Evolutionary conservation across 164 flowering plant genomes (phyloP).

Genomic region (Platanus orientalis): DNA sequence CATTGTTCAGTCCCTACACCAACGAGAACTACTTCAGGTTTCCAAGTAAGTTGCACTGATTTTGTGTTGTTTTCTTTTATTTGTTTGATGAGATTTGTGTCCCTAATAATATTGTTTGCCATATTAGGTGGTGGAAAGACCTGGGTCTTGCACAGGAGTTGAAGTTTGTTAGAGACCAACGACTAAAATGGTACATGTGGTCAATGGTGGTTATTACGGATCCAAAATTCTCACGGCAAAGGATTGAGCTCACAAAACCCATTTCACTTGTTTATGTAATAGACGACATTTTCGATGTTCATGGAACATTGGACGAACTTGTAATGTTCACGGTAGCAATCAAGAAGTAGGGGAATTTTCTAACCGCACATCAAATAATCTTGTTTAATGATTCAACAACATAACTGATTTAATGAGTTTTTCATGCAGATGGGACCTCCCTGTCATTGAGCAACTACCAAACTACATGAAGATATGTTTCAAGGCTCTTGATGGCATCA

Average conservation of each 20-base stretch:
- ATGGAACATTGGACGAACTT: conserved; percentile 20
- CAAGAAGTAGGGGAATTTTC: conserved; percentile 3
- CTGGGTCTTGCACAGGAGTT: conserved; percentile 8
- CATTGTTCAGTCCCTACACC: conserved; percentile 23
- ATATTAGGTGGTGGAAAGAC: conserved; percentile 23
- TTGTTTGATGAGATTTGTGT: not conserved
- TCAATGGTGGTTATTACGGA: conserved; percentile 17
- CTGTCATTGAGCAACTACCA: conserved; percentile 26
- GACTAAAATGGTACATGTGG: conserved; percentile 22
- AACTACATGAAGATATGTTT: conserved; percentile 31
- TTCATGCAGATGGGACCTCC: conserved; percentile 35
- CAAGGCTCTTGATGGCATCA: conserved; percentile 23
- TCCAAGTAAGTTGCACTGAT: not conserved
- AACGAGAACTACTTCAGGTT: conserved; percentile 8
- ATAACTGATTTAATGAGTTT: not conserved
- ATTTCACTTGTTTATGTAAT: conserved; percentile 11
- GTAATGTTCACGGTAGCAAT: conserved; percentile 18
- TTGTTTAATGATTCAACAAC: no score
- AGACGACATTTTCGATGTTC: conserved; percentile 27
- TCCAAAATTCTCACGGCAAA: conserved; percentile 11
- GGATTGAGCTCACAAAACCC: conserved; percentile 21
- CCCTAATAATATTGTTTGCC: not conserved
- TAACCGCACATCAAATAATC: no score
- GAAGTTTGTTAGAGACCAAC: conserved; percentile 20
- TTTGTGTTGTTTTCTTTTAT: not conserved